Conservation (phyloP, 1,284 basidiomycete genomes). For the Sporisorium graminicola region DNA sequence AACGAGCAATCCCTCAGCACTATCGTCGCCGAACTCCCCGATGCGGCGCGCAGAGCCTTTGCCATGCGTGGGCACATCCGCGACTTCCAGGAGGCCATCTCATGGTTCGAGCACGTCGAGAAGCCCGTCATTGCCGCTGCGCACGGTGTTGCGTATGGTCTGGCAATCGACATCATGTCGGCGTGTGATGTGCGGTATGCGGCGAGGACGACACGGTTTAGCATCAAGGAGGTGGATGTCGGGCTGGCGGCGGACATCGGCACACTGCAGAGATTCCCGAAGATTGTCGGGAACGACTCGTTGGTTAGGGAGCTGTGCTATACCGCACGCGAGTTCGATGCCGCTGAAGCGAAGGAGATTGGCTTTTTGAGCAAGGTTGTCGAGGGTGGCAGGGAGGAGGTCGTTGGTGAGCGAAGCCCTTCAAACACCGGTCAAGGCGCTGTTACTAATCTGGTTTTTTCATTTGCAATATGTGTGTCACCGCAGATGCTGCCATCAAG, state of each 20-base stretch:
- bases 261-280: constrained; percentile 85
- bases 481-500: constrained; percentile 75
- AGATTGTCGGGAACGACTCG: constrained; percentile 83
- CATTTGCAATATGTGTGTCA: background rate
- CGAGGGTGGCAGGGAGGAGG: constrained; percentile 75
- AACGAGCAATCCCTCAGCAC: constrained; percentile 30
- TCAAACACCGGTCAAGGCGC: background rate
- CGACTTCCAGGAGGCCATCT: constrained; percentile 68
- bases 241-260: constrained; percentile 92
- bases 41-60: constrained; percentile 62
- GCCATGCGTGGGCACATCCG: constrained; percentile 58
- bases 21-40: constrained; percentile 40
- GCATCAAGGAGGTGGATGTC: constrained; percentile 90
- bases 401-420: constrained; percentile 60
- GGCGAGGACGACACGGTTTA: constrained; percentile 77
- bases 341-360: constrained; percentile 78
- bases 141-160: constrained; percentile 81
- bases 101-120: constrained; percentile 75
- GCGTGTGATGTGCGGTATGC: constrained; percentile 87
- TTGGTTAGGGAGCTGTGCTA: constrained; percentile 84
- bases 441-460: background rate
- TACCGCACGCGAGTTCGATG: constrained; percentile 80
- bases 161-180: constrained; percentile 80
- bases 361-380: constrained; percentile 85
- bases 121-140: constrained; percentile 88